Evolutionary conservation across 2,329 filamentous ascomycete genomes (phyloP).

Genomic region (Penicillium glabrum): DNA sequence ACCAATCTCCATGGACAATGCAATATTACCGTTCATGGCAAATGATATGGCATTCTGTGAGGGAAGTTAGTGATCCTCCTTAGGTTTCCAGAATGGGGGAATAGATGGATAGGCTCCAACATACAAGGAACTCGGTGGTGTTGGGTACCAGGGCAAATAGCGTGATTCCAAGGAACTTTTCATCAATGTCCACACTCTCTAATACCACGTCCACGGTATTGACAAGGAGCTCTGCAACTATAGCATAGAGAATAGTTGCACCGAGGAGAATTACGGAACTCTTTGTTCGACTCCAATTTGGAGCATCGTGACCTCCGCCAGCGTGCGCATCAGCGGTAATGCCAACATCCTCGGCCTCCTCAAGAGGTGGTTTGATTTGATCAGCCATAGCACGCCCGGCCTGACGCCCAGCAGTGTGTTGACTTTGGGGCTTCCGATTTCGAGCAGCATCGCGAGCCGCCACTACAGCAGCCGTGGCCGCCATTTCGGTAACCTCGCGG

Average conservation of each 20-base stretch:
- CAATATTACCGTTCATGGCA: conserved; percentile 99
- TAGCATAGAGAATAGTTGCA: conserved; percentile 88
- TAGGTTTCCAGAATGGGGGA: not conserved
- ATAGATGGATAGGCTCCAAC: conserved; percentile 30
- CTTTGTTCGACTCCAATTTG: conserved; percentile 93
- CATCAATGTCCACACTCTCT: conserved; percentile 84
- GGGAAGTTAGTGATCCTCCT: conserved; percentile 4
- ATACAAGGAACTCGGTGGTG: conserved; percentile 92
- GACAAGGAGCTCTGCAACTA: conserved; percentile 95
- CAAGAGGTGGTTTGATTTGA: conserved; percentile 34
- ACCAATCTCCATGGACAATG: conserved; percentile 97
- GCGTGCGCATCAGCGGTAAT: conserved; percentile 39
- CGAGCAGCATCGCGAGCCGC: conserved; percentile 74
- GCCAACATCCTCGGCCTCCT: conserved; percentile 50
- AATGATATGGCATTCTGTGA: conserved; percentile 92
- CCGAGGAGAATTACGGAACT: conserved; percentile 84
- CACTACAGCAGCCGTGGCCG: conserved; percentile 83
- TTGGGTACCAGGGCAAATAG: conserved; percentile 96
- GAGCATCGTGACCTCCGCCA: conserved; percentile 86
- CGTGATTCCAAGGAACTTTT: conserved; percentile 96
- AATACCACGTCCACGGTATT: conserved; percentile 97
- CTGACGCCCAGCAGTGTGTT: conserved; percentile 31
- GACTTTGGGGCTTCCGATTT: conserved; percentile 50
- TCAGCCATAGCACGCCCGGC: conserved; percentile 40
- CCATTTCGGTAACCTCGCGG: conserved; percentile 88